Percentiles rank a stretch among this genome's conserved stretches.
Conservation (phyloP, 495 filamentous ascomycete species). For the Sporormia fimetaria region DNA sequence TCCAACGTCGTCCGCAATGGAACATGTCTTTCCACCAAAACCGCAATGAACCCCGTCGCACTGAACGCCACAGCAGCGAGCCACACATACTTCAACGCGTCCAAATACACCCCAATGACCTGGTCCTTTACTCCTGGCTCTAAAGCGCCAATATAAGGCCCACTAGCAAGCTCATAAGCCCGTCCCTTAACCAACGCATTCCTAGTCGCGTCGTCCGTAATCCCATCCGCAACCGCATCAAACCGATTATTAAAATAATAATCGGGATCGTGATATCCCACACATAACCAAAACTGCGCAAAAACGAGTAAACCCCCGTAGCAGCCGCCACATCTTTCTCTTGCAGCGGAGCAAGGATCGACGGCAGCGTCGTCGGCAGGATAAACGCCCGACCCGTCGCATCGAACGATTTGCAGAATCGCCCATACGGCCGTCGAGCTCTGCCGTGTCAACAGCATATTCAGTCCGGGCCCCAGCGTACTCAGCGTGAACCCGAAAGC, state of each 20-base stretch:
- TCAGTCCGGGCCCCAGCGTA: slow-evolving; percentile 5
- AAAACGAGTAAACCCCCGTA: slow-evolving; percentile 5
- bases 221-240: neutral
- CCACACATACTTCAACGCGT: slow-evolving; percentile 7
- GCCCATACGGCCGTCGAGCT: slow-evolving; percentile 4
- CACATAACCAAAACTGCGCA: slow-evolving; percentile 12
- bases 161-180: slow-evolving; percentile 4
- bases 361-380: slow-evolving; percentile 5
- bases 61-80: slow-evolving; percentile 2
- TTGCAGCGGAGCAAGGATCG: slow-evolving; percentile 5
- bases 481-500: slow-evolving; percentile 2
- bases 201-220: slow-evolving; percentile 4
- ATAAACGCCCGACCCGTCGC: slow-evolving; percentile 2
- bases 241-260: slow-evolving; percentile 12
- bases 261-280: slow-evolving; percentile 17
- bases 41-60: slow-evolving; percentile 17
- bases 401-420: slow-evolving; percentile 1
- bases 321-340: slow-evolving; percentile 4
- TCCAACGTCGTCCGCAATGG: neutral
- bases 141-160: neutral
- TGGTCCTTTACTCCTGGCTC: neutral
- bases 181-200: neutral
- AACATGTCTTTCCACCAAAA: slow-evolving; percentile 23
- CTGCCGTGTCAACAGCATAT: neutral
- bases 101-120: slow-evolving; percentile 2